phyloP scores from a whole-genome alignment of 129 eudicot genomes.

The Lactuca saligna region DNA sequence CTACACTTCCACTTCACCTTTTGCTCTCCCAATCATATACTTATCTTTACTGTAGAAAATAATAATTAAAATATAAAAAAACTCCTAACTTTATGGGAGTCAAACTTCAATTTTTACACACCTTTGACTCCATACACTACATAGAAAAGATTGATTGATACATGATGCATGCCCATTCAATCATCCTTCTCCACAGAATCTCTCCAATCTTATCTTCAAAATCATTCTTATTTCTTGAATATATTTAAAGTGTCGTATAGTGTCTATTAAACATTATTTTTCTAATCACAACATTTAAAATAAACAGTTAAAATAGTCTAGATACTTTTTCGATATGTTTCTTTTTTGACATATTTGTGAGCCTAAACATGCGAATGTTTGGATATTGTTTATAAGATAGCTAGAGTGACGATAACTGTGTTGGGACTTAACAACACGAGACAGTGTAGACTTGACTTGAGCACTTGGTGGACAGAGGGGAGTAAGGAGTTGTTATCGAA shows the following conservation, averaged over 20 bases:
- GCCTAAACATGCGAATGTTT: background rate
- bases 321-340: background rate
- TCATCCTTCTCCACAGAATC: background rate
- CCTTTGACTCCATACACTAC: slow-evolving; percentile 16
- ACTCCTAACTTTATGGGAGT: slow-evolving; percentile 27
- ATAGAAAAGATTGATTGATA: slow-evolving; percentile 22
- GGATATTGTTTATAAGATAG: background rate
- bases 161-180: slow-evolving; percentile 13
- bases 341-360: background rate
- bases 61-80: background rate
- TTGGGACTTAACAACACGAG: background rate
- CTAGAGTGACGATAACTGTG: background rate
- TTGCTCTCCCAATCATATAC: slow-evolving; percentile 25
- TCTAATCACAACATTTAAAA: background rate
- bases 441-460: too few species aligned
- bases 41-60: background rate
- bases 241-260: too few species aligned
- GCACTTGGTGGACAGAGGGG: background rate
- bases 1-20: slow-evolving; percentile 21
- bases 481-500: background rate
- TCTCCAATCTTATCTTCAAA: background rate
- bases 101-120: slow-evolving; percentile 26
- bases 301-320: background rate
- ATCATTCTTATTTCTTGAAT: too few species aligned
- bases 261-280: too few species aligned